Evolutionary conservation across 2,329 filamentous ascomycete genomes (phyloP).

Genomic region (Cyphellophora attinorum): DNA sequence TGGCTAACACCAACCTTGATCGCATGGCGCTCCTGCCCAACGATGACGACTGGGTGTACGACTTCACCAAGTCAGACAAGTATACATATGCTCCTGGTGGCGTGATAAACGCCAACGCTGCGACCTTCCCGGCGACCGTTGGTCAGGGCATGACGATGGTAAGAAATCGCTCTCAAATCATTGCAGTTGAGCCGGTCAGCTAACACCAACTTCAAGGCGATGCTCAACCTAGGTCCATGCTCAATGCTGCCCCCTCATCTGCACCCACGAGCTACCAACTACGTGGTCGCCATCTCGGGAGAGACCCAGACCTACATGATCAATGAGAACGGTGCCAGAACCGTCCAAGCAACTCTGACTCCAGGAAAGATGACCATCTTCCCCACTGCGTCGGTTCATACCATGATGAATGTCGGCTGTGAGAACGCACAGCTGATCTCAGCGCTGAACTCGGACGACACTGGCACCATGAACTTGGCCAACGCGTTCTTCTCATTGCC

Average conservation of each 20-base stretch:
- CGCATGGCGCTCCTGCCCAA: conserved; percentile 30
- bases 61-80: conserved; percentile 35
- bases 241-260: conserved; percentile 42
- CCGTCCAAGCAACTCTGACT: conserved; percentile 31
- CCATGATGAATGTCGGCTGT: conserved; percentile 35
- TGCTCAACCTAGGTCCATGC: conserved; percentile 38
- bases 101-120: conserved; percentile 43
- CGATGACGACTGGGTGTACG: conserved; percentile 38
- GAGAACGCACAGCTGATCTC: conserved; percentile 40
- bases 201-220: background rate
- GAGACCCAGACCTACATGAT: conserved; percentile 44
- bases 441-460: conserved; percentile 39
- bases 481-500: conserved; percentile 35
- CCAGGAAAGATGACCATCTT: conserved; percentile 42
- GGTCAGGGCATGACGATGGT: conserved; percentile 38
- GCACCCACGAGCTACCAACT: conserved; percentile 39
- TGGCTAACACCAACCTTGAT: conserved; percentile 37
- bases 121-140: conserved; percentile 40
- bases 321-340: conserved; percentile 40
- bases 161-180: background rate
- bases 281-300: conserved; percentile 38
- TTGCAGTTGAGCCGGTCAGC: background rate
- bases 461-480: conserved; percentile 40
- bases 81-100: conserved; percentile 37
- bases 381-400: conserved; percentile 37